Conservation (phyloP, 225 moss, liverwort and hornwort genomes). For the Lunularia cruciata region DNA sequence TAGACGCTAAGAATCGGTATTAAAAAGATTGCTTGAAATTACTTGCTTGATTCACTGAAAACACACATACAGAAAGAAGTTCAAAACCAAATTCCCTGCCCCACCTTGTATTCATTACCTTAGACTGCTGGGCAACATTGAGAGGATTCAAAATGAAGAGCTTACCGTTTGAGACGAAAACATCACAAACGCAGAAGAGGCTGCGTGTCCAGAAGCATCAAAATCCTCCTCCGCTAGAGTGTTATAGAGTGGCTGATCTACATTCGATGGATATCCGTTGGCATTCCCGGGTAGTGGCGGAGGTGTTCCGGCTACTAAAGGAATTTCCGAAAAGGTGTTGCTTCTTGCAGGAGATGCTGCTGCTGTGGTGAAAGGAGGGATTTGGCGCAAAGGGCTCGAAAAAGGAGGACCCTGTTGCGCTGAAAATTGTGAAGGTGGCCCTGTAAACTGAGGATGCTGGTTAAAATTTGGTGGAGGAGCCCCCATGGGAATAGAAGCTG, state of each 20-base stretch:
- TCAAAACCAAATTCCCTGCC: too few species aligned
- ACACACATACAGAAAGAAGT: too few species aligned
- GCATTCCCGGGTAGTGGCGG: constrained; percentile 33
- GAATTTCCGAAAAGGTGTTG: constrained; percentile 80
- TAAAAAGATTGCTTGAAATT: too few species aligned
- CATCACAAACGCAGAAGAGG: constrained; percentile 74
- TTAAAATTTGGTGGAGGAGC: constrained; percentile 28
- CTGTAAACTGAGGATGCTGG: constrained; percentile 24
- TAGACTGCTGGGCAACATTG: too few species aligned
- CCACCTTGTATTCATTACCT: too few species aligned
- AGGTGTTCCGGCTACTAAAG: constrained; percentile 53
- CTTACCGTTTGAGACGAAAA: constrained; percentile 90
- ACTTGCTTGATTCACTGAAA: too few species aligned
- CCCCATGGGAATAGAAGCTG: constrained; percentile 29
- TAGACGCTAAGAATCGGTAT: too few species aligned
- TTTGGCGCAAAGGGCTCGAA: constrained; percentile 54
- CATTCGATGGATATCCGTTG: constrained; percentile 39
- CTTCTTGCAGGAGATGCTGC: constrained; percentile 44
- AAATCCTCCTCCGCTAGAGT: constrained; percentile 64
- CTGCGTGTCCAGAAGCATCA: constrained; percentile 76
- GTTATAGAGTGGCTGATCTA: constrained; percentile 41
- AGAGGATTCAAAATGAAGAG: too few species aligned
- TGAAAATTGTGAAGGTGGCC: constrained; percentile 39
- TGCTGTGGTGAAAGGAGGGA: constrained; percentile 43
- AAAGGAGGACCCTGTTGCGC: constrained; percentile 61